phyloP scores from a whole-genome alignment of 164 flowering plant species.

The Berberis thunbergii region DNA sequence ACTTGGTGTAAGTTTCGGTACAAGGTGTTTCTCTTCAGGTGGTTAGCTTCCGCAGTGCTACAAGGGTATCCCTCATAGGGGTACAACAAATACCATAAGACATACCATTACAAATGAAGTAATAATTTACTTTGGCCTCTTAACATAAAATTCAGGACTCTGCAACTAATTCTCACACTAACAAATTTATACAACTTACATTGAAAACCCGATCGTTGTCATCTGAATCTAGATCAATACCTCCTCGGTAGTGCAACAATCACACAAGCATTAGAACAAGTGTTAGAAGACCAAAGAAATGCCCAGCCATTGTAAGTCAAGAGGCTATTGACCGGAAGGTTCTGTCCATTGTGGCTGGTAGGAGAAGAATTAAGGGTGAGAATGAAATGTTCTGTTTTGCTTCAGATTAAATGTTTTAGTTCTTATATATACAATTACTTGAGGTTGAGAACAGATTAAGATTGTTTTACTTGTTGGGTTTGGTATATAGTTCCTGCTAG shows the following conservation, averaged over 20 bases:
- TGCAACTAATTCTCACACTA: too few relatives aligned
- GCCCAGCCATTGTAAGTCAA: conserved; percentile 14
- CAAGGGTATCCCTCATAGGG: too few relatives aligned
- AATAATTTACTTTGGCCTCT: too few relatives aligned
- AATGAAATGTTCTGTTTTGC: background rate
- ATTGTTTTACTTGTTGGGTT: conserved; percentile 9
- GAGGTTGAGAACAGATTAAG: background rate
- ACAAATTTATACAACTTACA: too few relatives aligned
- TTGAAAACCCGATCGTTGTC: too few relatives aligned
- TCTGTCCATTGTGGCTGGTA: background rate
- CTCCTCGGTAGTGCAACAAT: conserved; percentile 34
- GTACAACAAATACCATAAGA: too few relatives aligned
- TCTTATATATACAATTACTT: background rate
- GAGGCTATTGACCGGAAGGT: background rate
- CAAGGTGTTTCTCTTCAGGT: too few relatives aligned
- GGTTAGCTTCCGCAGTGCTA: too few relatives aligned
- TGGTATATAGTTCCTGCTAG: conserved; percentile 5
- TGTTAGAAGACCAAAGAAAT: conserved; percentile 23
- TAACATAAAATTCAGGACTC: too few relatives aligned
- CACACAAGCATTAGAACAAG: conserved; percentile 27
- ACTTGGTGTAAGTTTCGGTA: too few relatives aligned
- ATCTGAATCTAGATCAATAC: conserved; percentile 10
- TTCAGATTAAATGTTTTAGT: background rate
- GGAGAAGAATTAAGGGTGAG: background rate
- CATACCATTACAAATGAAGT: too few relatives aligned